Evolutionary conservation across 345 rosid species (phyloP).

Genomic region (Citropsis articulata): DNA sequence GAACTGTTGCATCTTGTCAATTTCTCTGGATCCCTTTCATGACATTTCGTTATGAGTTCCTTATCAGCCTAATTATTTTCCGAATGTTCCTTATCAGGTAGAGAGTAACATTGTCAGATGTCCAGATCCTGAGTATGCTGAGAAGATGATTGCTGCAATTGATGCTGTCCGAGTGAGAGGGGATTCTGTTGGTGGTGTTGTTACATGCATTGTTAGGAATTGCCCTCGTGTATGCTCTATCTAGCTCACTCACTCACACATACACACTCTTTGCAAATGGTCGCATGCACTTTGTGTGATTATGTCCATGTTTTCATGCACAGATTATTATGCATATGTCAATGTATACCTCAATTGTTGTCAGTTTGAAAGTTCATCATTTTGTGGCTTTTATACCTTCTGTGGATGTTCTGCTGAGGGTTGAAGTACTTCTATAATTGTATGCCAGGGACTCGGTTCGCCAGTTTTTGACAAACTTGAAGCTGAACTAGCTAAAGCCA

Average conservation of each 20-base stretch:
- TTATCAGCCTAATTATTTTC: constrained; percentile 7
- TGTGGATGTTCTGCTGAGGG: neutral
- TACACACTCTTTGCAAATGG: neutral
- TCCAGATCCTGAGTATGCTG: constrained; percentile 93
- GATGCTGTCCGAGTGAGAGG: constrained; percentile 84
- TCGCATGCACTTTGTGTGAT: neutral
- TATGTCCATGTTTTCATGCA: neutral
- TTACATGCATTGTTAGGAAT: constrained; percentile 90
- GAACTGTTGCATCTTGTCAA: neutral
- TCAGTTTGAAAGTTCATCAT: neutral
- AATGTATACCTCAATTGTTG: too few species aligned
- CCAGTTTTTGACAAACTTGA: constrained; percentile 98
- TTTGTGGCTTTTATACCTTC: neutral
- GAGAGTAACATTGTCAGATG: constrained; percentile 95
- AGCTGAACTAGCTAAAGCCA: constrained; percentile 95
- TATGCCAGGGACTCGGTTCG: constrained; percentile 90
- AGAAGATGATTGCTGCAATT: constrained; percentile 94
- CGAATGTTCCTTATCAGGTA: constrained; percentile 45
- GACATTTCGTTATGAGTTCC: neutral
- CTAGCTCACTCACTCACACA: neutral
- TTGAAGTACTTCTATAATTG: constrained; percentile 27
- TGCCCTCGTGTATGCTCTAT: constrained; percentile 69
- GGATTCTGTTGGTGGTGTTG: constrained; percentile 93
- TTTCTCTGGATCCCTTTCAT: constrained; percentile 3
- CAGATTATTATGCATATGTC: neutral